Evolutionary conservation across 225 moss, liverwort and hornwort genomes (phyloP), one percentile per base, ranked within the genome.

Genomic region (Marchantia paleacea): DNA sequence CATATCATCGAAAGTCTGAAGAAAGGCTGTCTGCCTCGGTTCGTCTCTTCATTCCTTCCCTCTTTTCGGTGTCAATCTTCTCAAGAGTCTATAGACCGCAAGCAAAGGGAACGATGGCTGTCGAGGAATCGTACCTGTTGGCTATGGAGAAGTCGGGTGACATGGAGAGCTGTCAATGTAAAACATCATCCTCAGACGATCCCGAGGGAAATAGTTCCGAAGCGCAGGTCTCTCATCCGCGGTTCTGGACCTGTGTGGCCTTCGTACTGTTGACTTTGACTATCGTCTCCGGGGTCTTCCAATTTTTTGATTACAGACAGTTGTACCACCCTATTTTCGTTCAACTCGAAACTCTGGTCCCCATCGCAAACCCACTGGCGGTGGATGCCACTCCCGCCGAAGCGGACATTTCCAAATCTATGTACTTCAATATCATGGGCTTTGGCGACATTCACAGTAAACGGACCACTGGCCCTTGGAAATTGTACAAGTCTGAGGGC

Each of bases 181-280:
- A 70, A 26, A 28, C 11, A 25, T 6, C 58, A 4, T 0, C 11
- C 10, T 8, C 18, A 7, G 24, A 65, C 0, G 65, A 24, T 0
- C 12, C 25, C 25, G 65, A 65, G 2, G n/a, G 65, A 9, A 70
- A 70, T 70, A 0, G n/a, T 18, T 47, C 6, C 28, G 54, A 53
- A 3, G 28, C 54, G 72, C 12, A 53, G 39, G 62, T 51, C 55
- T 67, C 24, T 0, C 9, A 66, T 12, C 19, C 55, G 0, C 60
- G 69, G 77, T 69, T 83, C 24, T 78, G 78, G 82, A 73, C 11
- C 53, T 72, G 24, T 16, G 52, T 73, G 7, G 72, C 65, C 30
- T 52, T 62, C 24, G 10, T 12, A 18, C 26, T 83, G 65, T 64
- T 82, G 7, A n/a, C 77, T 52, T 16, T 82, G 5, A 50, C 66